Evolutionary conservation across 495 filamentous ascomycete species (phyloP).

Genomic region (Baudoinia panamericana): DNA sequence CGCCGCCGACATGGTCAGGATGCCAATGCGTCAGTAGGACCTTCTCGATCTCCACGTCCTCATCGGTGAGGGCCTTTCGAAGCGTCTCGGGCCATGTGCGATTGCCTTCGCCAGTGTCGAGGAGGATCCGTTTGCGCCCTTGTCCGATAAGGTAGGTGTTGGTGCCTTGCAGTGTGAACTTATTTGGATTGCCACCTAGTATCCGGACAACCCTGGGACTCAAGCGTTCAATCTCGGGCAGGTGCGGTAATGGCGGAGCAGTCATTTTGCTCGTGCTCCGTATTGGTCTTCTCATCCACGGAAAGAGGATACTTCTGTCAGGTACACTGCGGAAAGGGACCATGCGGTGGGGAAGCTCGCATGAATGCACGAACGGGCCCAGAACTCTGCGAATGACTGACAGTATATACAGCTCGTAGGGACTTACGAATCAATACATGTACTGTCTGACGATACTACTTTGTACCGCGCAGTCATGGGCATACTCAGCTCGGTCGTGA

Average conservation of each 20-base stretch:
- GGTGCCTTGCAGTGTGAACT: conserved; percentile 34
- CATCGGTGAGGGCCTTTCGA: conserved; percentile 45
- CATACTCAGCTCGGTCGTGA: too few relatives aligned
- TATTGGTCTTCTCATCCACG: too few relatives aligned
- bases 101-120: conserved; percentile 32
- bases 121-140: conserved; percentile 25
- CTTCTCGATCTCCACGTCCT: conserved; percentile 49
- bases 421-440: too few relatives aligned
- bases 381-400: too few relatives aligned
- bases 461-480: too few relatives aligned
- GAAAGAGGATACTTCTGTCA: too few relatives aligned
- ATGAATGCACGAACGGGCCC: too few relatives aligned
- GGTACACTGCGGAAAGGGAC: too few relatives aligned
- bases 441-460: too few relatives aligned
- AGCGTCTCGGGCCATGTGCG: conserved; percentile 44
- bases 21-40: conserved; percentile 86
- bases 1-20: conserved; percentile 66
- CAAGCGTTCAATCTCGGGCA: conserved; percentile 27
- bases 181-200: conserved; percentile 32
- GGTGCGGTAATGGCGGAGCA: conserved; percentile 22
- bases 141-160: conserved; percentile 33
- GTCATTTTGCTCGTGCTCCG: too few relatives aligned
- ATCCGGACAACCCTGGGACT: conserved; percentile 28
- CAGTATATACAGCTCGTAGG: too few relatives aligned
- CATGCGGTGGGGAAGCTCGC: too few relatives aligned